Base-by-base conservation (phyloP, 139 green algal genomes). In the Axilococcus clingmanii region DNA sequence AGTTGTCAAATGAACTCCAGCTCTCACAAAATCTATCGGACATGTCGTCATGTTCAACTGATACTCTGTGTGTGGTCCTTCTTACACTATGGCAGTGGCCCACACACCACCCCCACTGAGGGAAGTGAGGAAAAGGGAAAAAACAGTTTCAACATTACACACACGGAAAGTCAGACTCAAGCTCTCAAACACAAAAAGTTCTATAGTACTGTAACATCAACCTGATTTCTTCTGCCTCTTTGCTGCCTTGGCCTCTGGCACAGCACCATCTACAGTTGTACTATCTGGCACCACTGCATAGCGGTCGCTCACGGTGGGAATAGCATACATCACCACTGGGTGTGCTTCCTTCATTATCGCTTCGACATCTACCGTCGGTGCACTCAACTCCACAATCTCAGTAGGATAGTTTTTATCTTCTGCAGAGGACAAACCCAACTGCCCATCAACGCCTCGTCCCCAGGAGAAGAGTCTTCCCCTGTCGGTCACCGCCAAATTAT, bases 401-500 rank as follows among this genome's bases (percentile, higher is more conserved):
- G 4, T 22, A 23, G 52, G 20, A 25, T 19, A 40, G 6, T 49
- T 48, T 9, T 17, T 31, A 17, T 28, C 41, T 7, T 24, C 31
- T 57, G 17, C 34, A 35, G 40, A 54, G 55, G 43, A 61, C 7
- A 60, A 59, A 9, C 84, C 79, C 36, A 95, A 78, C 78, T 94
- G 87, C 0, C 84, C 87, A 22, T 86, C 91, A 23, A 79, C 77
- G 25, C 77, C 81, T 4, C 87, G 52, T 2, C 87, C 87, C 85
- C 88, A 96, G 29, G 61, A 68, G 52, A 63, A 95, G 23, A 88
- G 74, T 5, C 69, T 45, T 15, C 81, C 81, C 1, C 8, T 34
- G 1, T 46, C 16, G 2, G 71, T 89, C 1, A 79, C 59, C 1
- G 51, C 74, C 29, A 90, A 24, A 2, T 79, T 88, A 70, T 96